These are phyloP conservation scores for Cryomyces minteri DNA, from an alignment of 495 filamentous ascomycete species.

Conservation along the genomic window DNA sequence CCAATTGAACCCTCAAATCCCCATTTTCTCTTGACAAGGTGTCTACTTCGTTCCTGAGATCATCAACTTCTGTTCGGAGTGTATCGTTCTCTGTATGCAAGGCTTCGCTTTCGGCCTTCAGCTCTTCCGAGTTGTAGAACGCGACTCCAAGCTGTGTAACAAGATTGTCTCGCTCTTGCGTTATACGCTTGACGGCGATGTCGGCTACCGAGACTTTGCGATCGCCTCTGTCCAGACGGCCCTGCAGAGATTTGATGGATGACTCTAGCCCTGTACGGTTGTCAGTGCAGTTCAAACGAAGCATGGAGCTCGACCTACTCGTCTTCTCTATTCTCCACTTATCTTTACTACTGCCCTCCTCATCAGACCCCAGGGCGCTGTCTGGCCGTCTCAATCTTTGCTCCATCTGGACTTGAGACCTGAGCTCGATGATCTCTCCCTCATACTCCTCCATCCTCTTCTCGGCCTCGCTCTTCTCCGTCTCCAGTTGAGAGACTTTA, in stretches of 20 bases:
- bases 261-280: conserved; percentile 32
- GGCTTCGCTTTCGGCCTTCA: conserved; percentile 28
- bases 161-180: conserved; percentile 44
- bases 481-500: conserved; percentile 42
- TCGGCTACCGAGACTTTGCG: conserved; percentile 40
- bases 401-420: conserved; percentile 25
- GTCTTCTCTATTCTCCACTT: conserved; percentile 33
- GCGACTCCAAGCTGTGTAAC: conserved; percentile 44
- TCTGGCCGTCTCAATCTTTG: conserved; percentile 25
- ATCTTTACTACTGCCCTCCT: conserved; percentile 12
- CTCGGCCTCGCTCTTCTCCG: conserved; percentile 37
- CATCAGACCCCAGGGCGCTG: conserved; percentile 24
- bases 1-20: conserved; percentile 7
- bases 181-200: conserved; percentile 37
- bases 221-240: conserved; percentile 36
- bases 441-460: conserved; percentile 35
- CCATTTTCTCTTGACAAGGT: too few relatives aligned
- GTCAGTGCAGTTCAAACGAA: not conserved
- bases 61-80: conserved; percentile 7
- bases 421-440: conserved; percentile 36
- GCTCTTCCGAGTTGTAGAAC: conserved; percentile 40
- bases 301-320: conserved; percentile 22
- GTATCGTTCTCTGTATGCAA: conserved; percentile 10
- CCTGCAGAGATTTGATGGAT: conserved; percentile 35
- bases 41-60: conserved; percentile 6